Percentiles rank a stretch among this genome's conserved stretches.
phyloP scores from a whole-genome alignment of 1,139 yeast genomes.

The Candida sp. region DNA sequence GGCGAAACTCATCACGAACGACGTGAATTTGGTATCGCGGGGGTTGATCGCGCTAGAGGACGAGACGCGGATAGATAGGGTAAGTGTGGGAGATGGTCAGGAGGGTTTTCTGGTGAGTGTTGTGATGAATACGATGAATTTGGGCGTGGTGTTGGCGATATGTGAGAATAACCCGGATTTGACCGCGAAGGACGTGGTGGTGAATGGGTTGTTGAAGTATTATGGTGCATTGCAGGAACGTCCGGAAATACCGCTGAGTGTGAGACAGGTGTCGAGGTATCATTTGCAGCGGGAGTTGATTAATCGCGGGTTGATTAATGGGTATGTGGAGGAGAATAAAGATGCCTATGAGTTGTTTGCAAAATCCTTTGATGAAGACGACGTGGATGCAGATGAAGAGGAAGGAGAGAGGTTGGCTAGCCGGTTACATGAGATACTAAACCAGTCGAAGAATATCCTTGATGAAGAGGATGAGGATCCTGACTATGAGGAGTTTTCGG shows the following conservation, averaged over 20 bases:
- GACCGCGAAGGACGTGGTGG: conserved; percentile 44
- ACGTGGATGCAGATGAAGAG: background rate
- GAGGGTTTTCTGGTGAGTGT: conserved; percentile 21
- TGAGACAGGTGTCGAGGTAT: conserved; percentile 6
- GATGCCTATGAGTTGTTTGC: conserved; percentile 7
- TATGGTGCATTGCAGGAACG: background rate
- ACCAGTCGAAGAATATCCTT: conserved; percentile 1
- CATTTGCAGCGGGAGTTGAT: conserved; percentile 14
- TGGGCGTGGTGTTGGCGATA: conserved; percentile 56
- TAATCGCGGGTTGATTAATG: conserved; percentile 7
- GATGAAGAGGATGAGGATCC: conserved; percentile 6
- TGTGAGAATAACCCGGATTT: conserved; percentile 24
- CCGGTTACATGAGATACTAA: conserved; percentile 10
- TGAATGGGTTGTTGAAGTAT: conserved; percentile 37
- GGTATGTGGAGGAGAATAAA: conserved; percentile 8
- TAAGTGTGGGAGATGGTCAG: conserved; percentile 23
- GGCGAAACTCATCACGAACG: conserved; percentile 19
- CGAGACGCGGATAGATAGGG: background rate
- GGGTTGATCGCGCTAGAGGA: conserved; percentile 10
- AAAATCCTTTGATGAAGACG: background rate
- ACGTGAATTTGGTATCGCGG: conserved; percentile 10
- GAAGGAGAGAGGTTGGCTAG: conserved; percentile 10
- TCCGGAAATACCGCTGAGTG: conserved; percentile 4
- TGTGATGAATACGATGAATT: conserved; percentile 10
- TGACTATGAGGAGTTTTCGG: conserved; percentile 7